These are phyloP conservation scores for Tuber aestivum DNA, from an alignment of 495 filamentous ascomycete species.

Conservation along the genomic window DNA sequence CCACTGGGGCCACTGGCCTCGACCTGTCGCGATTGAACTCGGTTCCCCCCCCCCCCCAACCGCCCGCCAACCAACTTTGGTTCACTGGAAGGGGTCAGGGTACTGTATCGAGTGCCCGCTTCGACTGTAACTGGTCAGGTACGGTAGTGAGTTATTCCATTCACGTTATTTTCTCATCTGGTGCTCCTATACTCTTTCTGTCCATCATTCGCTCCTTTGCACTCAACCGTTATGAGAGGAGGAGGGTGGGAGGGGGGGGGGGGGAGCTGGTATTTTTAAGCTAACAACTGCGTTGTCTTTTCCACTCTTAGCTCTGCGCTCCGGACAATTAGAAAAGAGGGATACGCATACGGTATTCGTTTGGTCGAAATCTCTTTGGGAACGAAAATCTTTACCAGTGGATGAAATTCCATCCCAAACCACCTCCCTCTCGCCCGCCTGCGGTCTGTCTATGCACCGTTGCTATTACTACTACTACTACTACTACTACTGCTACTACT, in stretches of 20 bases:
- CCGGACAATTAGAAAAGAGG: background rate
- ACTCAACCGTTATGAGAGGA: background rate
- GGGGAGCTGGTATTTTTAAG: background rate
- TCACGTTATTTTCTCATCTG: background rate
- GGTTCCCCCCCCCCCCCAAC: background rate
- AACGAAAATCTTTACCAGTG: background rate
- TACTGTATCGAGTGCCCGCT: background rate
- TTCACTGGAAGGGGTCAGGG: background rate
- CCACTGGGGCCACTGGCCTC: slow-evolving; percentile 38
- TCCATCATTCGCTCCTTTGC: background rate
- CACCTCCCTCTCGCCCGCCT: background rate
- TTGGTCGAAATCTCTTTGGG: background rate
- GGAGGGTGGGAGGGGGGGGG: background rate
- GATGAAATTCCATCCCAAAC: background rate
- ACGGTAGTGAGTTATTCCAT: background rate
- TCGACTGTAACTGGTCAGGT: background rate
- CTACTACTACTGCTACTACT: background rate
- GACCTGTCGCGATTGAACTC: slow-evolving; percentile 36
- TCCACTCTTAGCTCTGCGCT: background rate
- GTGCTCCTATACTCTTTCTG: background rate
- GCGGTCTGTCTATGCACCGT: background rate
- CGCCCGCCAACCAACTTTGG: background rate
- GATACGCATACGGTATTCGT: background rate
- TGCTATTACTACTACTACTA: background rate
- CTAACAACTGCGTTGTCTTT: slow-evolving; percentile 2